phyloP scores from a whole-genome alignment of 2,329 filamentous ascomycete species.

The Rhytidhysteron rufulum region DNA sequence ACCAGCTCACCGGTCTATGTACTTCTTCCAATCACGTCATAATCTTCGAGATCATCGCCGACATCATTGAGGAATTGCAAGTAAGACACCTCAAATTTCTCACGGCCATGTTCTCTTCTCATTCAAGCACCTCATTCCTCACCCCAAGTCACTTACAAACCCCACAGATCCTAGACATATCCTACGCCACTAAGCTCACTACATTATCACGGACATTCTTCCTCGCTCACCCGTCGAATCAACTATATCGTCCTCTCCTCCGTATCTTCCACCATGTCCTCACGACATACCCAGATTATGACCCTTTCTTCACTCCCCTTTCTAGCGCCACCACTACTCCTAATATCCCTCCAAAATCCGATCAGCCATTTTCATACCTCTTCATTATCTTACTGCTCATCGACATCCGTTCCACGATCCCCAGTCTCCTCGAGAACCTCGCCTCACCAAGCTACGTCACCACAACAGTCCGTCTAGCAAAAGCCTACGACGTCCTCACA shows the following conservation, averaged over 20 bases:
- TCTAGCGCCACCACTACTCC: neutral
- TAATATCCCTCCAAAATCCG: constrained; percentile 22
- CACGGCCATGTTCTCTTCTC: neutral
- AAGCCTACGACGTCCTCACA: constrained; percentile 60
- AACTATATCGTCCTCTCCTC: neutral
- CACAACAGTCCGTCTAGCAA: constrained; percentile 53
- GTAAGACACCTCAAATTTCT: neutral
- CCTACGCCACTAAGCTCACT: neutral
- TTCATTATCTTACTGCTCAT: constrained; percentile 63
- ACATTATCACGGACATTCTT: neutral
- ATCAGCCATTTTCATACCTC: constrained; percentile 59
- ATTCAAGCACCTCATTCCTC: neutral
- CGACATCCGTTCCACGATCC: constrained; percentile 61
- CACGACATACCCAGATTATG: neutral
- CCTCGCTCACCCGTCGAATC: constrained; percentile 1
- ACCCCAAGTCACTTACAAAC: neutral
- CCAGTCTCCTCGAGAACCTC: constrained; percentile 56
- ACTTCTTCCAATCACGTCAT: neutral
- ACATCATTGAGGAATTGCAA: constrained; percentile 1
- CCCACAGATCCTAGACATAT: neutral
- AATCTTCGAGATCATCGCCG: neutral
- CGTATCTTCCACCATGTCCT: constrained; percentile 2
- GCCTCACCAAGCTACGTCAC: constrained; percentile 52
- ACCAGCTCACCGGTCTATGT: neutral
- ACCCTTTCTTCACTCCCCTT: constrained; percentile 1